Conservation (phyloP, 2,329 filamentous ascomycete species). For the Cladobotryum protrusum region DNA sequence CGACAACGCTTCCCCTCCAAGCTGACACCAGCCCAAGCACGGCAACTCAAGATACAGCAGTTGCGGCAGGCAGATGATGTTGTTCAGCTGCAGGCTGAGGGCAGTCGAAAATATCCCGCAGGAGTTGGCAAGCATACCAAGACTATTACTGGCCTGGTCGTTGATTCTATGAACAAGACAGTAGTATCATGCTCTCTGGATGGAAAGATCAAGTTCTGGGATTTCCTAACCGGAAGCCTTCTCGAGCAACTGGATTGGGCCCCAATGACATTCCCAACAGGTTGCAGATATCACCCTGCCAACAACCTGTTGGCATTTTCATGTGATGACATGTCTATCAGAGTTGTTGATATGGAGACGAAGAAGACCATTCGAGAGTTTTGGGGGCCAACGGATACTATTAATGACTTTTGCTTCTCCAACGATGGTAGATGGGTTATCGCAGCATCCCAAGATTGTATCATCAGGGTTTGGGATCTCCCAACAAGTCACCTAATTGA, state of each 20-base stretch:
- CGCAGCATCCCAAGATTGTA: conserved; percentile 72
- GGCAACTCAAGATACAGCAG: conserved; percentile 64
- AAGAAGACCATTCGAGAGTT: conserved; percentile 88
- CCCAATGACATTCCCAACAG: conserved; percentile 64
- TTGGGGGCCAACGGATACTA: conserved; percentile 67
- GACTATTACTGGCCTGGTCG: conserved; percentile 75
- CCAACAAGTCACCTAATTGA: conserved; percentile 95
- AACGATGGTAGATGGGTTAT: conserved; percentile 92
- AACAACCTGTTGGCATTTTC: conserved; percentile 84
- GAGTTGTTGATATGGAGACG: conserved; percentile 85
- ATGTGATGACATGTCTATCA: conserved; percentile 82
- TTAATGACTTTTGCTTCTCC: conserved; percentile 84
- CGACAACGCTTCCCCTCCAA: conserved; percentile 80
- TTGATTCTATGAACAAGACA: conserved; percentile 83
- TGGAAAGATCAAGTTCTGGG: conserved; percentile 96
- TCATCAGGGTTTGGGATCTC: conserved; percentile 87
- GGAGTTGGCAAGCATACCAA: conserved; percentile 70
- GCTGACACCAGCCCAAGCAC: conserved; percentile 70
- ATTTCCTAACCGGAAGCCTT: conserved; percentile 77
- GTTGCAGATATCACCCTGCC: conserved; percentile 71
- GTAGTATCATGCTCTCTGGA: conserved; percentile 84
- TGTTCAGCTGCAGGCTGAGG: conserved; percentile 45
- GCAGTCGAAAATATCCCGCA: conserved; percentile 36
- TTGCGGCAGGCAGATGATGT: conserved; percentile 53
- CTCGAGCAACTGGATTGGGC: conserved; percentile 79